Conservation (phyloP, 2,329 filamentous ascomycete genomes). For the Sclerotinia nivalis region DNA sequence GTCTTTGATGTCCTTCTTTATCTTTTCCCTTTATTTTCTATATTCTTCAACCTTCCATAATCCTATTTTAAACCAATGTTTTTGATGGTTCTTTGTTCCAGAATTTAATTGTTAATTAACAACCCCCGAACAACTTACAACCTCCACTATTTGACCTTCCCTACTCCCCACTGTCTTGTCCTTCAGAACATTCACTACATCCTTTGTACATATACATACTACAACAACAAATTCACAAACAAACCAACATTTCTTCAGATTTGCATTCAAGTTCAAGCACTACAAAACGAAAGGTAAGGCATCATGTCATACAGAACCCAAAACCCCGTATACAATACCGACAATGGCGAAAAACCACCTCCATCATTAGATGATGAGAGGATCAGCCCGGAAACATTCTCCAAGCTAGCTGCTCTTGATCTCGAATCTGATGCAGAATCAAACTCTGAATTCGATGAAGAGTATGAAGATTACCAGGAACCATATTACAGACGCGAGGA, state of each 20-base stretch:
- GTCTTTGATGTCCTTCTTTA: neutral
- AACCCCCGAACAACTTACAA: neutral
- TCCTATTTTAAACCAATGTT: neutral
- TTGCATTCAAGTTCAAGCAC: neutral
- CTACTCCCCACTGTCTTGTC: no score
- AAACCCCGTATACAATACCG: neutral
- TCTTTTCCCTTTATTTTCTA: neutral
- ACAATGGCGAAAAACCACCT: neutral
- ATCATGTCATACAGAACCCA: neutral
- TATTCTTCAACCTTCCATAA: neutral
- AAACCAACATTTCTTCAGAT: neutral
- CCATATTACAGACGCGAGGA: neutral
- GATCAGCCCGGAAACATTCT: neutral
- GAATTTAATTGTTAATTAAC: neutral
- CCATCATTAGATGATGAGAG: constrained; percentile 5
- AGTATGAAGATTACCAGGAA: neutral
- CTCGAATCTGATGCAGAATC: neutral
- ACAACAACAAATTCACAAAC: neutral
- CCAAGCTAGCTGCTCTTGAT: neutral
- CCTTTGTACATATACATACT: neutral
- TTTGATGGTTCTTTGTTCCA: neutral
- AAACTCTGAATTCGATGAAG: neutral
- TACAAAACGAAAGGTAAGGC: neutral
- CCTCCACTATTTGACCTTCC: neutral
- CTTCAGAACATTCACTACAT: neutral